These are phyloP conservation scores for Fraxinus latifolia DNA, from an alignment of 305 asterid genomes.

Conservation along the genomic window DNA sequence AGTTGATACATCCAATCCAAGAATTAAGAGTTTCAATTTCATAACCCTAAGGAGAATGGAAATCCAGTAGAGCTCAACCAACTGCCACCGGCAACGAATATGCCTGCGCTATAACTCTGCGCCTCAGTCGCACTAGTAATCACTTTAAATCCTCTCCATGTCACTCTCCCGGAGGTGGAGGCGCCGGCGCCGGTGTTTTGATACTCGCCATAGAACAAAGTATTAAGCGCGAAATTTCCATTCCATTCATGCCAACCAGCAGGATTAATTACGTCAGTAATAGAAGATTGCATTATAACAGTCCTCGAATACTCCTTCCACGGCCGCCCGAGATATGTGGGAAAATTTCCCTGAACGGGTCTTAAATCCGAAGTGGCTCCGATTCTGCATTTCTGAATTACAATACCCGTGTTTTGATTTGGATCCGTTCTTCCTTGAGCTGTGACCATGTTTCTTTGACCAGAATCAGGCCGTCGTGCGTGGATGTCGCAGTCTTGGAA, in stretches of 20 bases:
- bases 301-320: neutral
- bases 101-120: conserved; percentile 18
- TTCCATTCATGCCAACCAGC: conserved; percentile 52
- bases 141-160: conserved; percentile 43
- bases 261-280: conserved; percentile 33
- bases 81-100: neutral
- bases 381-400: conserved; percentile 37
- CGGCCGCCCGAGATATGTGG: conserved; percentile 41
- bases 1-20: neutral
- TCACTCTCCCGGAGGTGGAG: conserved; percentile 36
- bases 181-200: conserved; percentile 50
- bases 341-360: conserved; percentile 29
- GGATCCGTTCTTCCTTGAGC: conserved; percentile 39
- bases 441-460: conserved; percentile 24
- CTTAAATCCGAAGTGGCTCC: conserved; percentile 41
- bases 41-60: neutral
- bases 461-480: conserved; percentile 36
- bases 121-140: conserved; percentile 40
- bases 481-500: conserved; percentile 40
- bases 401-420: conserved; percentile 43
- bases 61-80: neutral
- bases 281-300: conserved; percentile 29
- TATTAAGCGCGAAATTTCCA: conserved; percentile 30
- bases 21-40: neutral
- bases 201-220: conserved; percentile 44